Evolutionary conservation across 371 early-diverging fungal species (phyloP).

Genomic region (Lichtheimia ornata): DNA sequence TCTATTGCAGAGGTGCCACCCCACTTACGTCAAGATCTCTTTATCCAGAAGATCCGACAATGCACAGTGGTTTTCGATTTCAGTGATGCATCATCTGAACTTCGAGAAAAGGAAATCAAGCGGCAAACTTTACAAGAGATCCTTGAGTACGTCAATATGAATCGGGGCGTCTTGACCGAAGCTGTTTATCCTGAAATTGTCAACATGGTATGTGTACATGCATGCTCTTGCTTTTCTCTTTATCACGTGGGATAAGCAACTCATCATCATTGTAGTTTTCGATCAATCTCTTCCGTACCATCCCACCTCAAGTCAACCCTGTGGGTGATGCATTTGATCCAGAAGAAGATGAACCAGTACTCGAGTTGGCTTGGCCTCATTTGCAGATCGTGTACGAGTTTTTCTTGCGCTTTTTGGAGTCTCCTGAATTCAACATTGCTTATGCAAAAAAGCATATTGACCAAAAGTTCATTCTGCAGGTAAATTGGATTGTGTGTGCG

Average conservation of each 20-base stretch:
- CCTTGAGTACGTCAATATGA: conserved; percentile 88
- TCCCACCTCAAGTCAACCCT: conserved; percentile 95
- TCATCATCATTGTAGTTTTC: conserved; percentile 64
- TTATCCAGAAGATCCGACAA: conserved; percentile 88
- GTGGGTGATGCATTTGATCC: conserved; percentile 96
- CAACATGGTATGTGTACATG: conserved; percentile 74
- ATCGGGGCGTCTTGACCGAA: conserved; percentile 84
- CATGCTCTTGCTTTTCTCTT: no score
- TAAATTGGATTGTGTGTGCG: conserved; percentile 24
- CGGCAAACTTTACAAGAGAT: conserved; percentile 87
- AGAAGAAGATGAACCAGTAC: conserved; percentile 96
- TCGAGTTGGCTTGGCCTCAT: conserved; percentile 97
- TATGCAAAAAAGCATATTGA: conserved; percentile 95
- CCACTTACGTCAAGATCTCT: conserved; percentile 75
- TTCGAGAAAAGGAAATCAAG: conserved; percentile 95
- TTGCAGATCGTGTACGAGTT: conserved; percentile 96
- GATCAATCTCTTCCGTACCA: conserved; percentile 90
- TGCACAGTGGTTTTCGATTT: conserved; percentile 94
- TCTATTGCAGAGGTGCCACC: conserved; percentile 68
- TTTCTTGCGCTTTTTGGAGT: conserved; percentile 94
- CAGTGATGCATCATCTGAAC: conserved; percentile 81
- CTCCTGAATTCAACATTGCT: conserved; percentile 93
- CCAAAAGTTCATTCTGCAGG: conserved; percentile 89
- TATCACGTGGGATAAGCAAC: no score
- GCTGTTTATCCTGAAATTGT: conserved; percentile 88